Evolutionary conservation across 1,284 basidiomycete species (phyloP).

Genomic region (Inonotus obliquus): DNA sequence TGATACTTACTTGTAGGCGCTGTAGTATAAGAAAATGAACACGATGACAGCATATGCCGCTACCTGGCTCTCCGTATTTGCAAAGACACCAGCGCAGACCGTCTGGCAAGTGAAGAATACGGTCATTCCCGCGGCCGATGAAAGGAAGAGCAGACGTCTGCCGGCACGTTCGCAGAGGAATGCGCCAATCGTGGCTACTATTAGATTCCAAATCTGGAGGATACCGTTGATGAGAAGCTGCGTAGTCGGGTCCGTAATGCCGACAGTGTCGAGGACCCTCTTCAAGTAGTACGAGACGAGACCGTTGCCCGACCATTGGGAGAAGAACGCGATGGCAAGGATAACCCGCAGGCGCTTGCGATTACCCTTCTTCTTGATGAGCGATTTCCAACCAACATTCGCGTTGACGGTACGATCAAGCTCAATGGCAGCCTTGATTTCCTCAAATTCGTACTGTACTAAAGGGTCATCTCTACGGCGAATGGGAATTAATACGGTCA

Average conservation of each 20-base stretch:
- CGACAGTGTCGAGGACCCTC: constrained; percentile 35
- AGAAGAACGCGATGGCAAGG: constrained; percentile 56
- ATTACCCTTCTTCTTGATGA: constrained; percentile 51
- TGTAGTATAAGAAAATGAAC: constrained; percentile 44
- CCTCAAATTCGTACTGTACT: constrained; percentile 55
- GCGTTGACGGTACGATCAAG: constrained; percentile 39
- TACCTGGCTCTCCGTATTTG: constrained; percentile 28
- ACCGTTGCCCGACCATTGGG: constrained; percentile 64
- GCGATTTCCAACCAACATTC: constrained; percentile 44
- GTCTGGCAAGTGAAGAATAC: constrained; percentile 41
- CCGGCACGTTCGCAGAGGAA: constrained; percentile 21
- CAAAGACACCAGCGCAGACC: constrained; percentile 37
- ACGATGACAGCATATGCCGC: constrained; percentile 44
- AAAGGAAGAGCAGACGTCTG: constrained; percentile 20
- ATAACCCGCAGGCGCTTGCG: constrained; percentile 49
- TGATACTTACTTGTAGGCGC: constrained; percentile 36
- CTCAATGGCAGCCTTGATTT: constrained; percentile 52
- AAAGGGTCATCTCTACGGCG: constrained; percentile 44
- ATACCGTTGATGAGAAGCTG: constrained; percentile 67
- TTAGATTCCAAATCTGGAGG: constrained; percentile 29
- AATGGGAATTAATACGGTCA: constrained; percentile 3
- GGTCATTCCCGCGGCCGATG: constrained; percentile 31
- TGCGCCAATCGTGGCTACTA: constrained; percentile 19
- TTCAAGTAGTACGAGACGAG: constrained; percentile 37
- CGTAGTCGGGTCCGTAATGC: constrained; percentile 45